phyloP scores from a whole-genome alignment of 2,329 filamentous ascomycete species.

The Epichloe festucae region DNA sequence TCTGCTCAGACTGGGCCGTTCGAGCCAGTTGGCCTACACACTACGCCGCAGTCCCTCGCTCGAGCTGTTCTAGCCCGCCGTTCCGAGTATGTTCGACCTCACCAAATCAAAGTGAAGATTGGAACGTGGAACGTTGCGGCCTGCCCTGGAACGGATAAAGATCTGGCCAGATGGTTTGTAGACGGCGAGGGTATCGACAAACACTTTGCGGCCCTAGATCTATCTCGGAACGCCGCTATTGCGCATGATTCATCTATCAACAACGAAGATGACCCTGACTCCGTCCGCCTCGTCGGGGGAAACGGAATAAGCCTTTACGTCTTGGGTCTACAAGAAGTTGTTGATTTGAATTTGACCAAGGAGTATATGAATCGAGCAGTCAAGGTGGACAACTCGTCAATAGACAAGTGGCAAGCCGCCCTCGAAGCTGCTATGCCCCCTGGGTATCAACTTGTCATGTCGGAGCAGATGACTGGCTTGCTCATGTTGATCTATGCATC shows the following conservation, averaged over 20 bases:
- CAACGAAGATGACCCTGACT: conserved; percentile 20
- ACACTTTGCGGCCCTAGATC: conserved; percentile 41
- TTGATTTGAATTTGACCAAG: conserved; percentile 67
- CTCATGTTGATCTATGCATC: conserved; percentile 78
- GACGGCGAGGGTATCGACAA: conserved; percentile 58
- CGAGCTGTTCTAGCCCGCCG: conserved; percentile 57
- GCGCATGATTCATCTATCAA: conserved; percentile 19
- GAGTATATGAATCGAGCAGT: conserved; percentile 57
- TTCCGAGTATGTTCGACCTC: conserved; percentile 64
- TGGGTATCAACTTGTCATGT: conserved; percentile 64
- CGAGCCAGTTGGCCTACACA: conserved; percentile 30
- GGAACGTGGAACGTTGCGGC: conserved; percentile 93
- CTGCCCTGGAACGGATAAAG: conserved; percentile 72
- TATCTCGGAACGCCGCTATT: conserved; percentile 27
- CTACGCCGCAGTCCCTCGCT: conserved; percentile 45
- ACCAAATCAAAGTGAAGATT: conserved; percentile 71
- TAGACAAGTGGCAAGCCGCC: conserved; percentile 69
- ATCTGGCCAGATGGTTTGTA: conserved; percentile 81
- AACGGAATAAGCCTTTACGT: conserved; percentile 80
- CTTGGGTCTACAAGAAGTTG: conserved; percentile 81
- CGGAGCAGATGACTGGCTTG: conserved; percentile 78
- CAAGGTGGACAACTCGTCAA: conserved; percentile 59
- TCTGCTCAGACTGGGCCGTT: conserved; percentile 21
- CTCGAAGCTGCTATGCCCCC: conserved; percentile 60
- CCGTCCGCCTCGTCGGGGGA: conserved; percentile 39